These are phyloP conservation scores for Sporothrix curviconia DNA, from an alignment of 2,329 filamentous ascomycete genomes.

Conservation along the genomic window DNA sequence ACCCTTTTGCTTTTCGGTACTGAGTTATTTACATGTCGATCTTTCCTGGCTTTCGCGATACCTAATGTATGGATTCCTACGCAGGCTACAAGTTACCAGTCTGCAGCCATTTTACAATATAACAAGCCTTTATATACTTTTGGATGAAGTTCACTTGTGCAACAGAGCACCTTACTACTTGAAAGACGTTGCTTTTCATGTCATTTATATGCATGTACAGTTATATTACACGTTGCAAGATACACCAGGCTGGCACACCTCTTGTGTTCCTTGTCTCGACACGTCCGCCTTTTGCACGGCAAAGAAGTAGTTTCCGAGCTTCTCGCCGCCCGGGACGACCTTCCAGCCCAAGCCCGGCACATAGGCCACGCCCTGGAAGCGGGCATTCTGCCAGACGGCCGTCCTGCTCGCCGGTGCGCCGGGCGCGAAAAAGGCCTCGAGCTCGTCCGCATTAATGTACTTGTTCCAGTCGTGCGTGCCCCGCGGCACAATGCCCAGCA, in stretches of 20 bases:
- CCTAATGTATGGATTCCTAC: no score
- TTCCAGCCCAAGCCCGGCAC: conserved; percentile 87
- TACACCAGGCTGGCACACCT: no score
- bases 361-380: conserved; percentile 78
- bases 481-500: conserved; percentile 78
- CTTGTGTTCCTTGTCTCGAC: background rate
- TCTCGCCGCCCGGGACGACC: conserved; percentile 72
- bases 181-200: no score
- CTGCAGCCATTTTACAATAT: no score
- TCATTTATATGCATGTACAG: no score
- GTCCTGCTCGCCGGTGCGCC: conserved; percentile 19
- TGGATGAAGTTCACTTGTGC: no score
- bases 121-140: no score
- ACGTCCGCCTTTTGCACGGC: conserved; percentile 53
- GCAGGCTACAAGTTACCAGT: no score
- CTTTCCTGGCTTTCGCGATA: no score
- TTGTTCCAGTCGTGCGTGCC: conserved; percentile 96
- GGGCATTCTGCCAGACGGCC: conserved; percentile 49
- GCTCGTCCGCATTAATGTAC: conserved; percentile 83
- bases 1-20: background rate
- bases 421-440: conserved; percentile 49
- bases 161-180: no score
- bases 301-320: conserved; percentile 94
- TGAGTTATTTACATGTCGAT: no score
- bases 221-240: no score